Evolutionary conservation across 306 rosid genomes (phyloP).

Genomic region (Betula pendula): DNA sequence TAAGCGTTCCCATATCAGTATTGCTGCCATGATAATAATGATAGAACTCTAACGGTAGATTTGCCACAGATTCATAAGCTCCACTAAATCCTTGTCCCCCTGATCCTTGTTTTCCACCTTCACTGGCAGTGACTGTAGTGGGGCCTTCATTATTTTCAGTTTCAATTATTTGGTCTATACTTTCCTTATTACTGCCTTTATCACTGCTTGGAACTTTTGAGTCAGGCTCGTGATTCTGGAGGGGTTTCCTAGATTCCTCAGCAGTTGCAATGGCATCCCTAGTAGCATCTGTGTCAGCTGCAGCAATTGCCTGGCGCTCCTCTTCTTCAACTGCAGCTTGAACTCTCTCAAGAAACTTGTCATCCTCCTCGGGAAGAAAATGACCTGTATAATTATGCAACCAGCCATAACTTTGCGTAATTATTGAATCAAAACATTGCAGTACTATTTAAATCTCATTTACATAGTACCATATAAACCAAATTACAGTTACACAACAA

Average conservation of each 20-base stretch:
- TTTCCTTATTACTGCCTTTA: slow-evolving; percentile 31
- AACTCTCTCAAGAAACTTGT: slow-evolving; percentile 78
- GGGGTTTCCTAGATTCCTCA: slow-evolving; percentile 69
- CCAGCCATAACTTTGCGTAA: slow-evolving; percentile 9
- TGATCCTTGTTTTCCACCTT: slow-evolving; percentile 37
- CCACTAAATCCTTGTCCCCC: slow-evolving; percentile 47
- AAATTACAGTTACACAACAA: background rate
- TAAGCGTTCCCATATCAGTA: slow-evolving; percentile 84
- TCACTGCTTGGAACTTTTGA: slow-evolving; percentile 37
- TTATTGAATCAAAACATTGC: background rate
- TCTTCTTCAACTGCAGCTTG: slow-evolving; percentile 91
- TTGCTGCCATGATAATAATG: slow-evolving; percentile 93
- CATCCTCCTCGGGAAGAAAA: slow-evolving; percentile 90
- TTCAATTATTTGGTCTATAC: slow-evolving; percentile 27
- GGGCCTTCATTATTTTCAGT: slow-evolving; percentile 35
- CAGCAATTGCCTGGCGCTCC: slow-evolving; percentile 84
- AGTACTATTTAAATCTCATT: background rate
- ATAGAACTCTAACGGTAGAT: slow-evolving; percentile 84
- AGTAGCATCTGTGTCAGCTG: slow-evolving; percentile 82
- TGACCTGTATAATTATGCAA: slow-evolving; percentile 59
- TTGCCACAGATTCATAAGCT: slow-evolving; percentile 65
- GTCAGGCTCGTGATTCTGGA: slow-evolving; percentile 37
- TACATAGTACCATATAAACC: background rate
- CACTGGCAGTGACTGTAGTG: slow-evolving; percentile 39
- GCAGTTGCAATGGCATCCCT: slow-evolving; percentile 84